Evolutionary conservation across 257 asterid genomes (phyloP).

Genomic region (Nicotiana otophora): DNA sequence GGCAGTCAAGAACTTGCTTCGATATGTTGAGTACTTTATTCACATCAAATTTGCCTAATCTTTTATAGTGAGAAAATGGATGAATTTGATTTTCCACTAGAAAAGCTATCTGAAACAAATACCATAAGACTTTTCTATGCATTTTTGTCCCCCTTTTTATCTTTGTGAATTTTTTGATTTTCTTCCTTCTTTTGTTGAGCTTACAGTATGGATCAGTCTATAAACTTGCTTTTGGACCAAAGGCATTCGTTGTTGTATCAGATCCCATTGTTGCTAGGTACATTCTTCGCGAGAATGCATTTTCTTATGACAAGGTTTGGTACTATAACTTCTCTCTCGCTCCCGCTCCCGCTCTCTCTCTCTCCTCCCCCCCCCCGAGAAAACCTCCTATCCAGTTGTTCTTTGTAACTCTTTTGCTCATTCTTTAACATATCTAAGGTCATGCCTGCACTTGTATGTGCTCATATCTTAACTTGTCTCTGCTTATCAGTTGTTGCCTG

Average conservation of each 20-base stretch:
- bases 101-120: neutral
- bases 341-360: neutral
- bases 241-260: slow-evolving; percentile 89
- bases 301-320: slow-evolving; percentile 86
- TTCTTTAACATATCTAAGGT: neutral
- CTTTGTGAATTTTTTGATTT: slow-evolving; percentile 9
- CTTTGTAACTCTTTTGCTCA: neutral
- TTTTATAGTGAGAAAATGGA: neutral
- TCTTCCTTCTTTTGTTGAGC: slow-evolving; percentile 21
- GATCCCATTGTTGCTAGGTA: slow-evolving; percentile 91
- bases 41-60: neutral
- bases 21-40: neutral
- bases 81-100: neutral
- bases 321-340: neutral
- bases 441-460: slow-evolving; percentile 4
- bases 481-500: neutral
- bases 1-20: neutral
- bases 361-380: neutral
- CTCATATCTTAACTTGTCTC: neutral
- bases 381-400: neutral
- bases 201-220: slow-evolving; percentile 89
- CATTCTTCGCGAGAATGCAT: slow-evolving; percentile 93
- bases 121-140: neutral
- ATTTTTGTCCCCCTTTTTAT: neutral
- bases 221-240: slow-evolving; percentile 98